These are phyloP conservation scores for Diaporthe ilicicola DNA, from an alignment of 2,329 filamentous ascomycete genomes.

Conservation along the genomic window DNA sequence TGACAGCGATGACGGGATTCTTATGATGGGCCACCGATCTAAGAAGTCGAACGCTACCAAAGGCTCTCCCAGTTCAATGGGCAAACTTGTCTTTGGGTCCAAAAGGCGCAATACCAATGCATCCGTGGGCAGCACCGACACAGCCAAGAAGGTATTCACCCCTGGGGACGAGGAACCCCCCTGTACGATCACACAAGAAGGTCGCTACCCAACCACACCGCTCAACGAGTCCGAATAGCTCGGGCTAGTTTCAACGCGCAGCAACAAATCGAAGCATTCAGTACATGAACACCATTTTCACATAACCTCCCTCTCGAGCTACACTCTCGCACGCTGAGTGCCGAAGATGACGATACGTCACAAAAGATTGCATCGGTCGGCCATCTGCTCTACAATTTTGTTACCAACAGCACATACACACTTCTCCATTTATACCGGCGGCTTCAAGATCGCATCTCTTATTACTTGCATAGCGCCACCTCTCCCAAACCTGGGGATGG, in stretches of 20 bases:
- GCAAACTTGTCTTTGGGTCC: constrained; percentile 45
- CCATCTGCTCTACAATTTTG: constrained; percentile 24
- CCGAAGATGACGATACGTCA: constrained; percentile 1
- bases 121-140: constrained; percentile 69
- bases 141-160: constrained; percentile 64
- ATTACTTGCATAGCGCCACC: constrained; percentile 30
- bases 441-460: constrained; percentile 31
- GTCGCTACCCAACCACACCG: neutral
- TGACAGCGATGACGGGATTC: constrained; percentile 63
- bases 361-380: constrained; percentile 31
- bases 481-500: neutral
- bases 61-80: constrained; percentile 37
- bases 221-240: neutral
- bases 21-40: constrained; percentile 48
- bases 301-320: neutral
- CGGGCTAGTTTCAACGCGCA: neutral
- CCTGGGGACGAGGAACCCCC: constrained; percentile 42
- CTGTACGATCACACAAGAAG: neutral
- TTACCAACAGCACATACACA: constrained; percentile 23
- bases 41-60: constrained; percentile 29
- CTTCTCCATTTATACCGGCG: neutral
- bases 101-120: constrained; percentile 67
- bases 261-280: neutral
- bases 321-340: neutral
- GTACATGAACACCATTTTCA: neutral